Conservation (phyloP, 495 filamentous ascomycete species). For the Aspergillus cavernicola region DNA sequence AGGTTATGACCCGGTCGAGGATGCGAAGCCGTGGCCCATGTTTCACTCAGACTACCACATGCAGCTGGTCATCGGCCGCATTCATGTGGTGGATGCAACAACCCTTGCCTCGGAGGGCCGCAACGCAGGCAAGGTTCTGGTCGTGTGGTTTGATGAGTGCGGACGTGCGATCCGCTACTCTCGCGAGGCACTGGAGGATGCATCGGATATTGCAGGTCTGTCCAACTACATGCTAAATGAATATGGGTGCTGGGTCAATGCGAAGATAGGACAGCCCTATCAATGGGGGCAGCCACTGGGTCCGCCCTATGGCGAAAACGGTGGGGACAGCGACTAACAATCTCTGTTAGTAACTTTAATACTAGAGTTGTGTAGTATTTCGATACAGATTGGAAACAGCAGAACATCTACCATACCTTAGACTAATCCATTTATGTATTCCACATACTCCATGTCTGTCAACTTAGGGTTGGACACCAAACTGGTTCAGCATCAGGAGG, state of each 20-base stretch:
- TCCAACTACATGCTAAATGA: background rate
- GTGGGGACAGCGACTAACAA: too few relatives aligned
- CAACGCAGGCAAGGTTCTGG: background rate
- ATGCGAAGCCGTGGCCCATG: background rate
- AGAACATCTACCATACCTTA: too few relatives aligned
- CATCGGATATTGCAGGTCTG: background rate
- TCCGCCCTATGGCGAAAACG: too few relatives aligned
- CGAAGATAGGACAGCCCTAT: background rate
- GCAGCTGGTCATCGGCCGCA: background rate
- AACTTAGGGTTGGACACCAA: too few relatives aligned
- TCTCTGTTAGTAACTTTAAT: too few relatives aligned
- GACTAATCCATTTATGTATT: too few relatives aligned
- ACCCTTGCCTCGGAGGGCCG: background rate
- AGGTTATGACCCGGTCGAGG: background rate
- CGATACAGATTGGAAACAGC: too few relatives aligned
- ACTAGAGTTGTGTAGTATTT: too few relatives aligned
- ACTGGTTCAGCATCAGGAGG: too few relatives aligned
- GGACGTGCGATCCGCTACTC: background rate
- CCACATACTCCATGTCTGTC: too few relatives aligned
- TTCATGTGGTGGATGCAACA: background rate
- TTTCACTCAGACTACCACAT: background rate
- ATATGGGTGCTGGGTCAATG: background rate
- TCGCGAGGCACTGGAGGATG: background rate
- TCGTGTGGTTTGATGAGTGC: conserved; percentile 1
- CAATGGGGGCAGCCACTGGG: too few relatives aligned